phyloP scores from a whole-genome alignment of 768 basidiomycete species.

The Cyclocybe aegerita region DNA sequence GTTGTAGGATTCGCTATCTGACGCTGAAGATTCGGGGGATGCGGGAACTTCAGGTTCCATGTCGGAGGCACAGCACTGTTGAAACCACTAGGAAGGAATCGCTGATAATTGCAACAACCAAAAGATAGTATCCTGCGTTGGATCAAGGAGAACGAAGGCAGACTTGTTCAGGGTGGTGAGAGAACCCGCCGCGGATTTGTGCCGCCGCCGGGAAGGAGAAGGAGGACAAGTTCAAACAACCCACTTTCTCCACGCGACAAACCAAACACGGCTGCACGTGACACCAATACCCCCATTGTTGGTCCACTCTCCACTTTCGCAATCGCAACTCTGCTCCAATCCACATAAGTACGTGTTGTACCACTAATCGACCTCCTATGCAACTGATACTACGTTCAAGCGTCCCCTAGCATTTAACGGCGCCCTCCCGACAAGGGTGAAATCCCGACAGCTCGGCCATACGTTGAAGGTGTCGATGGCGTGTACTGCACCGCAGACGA shows the following conservation, averaged over 20 bases:
- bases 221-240: conserved; percentile 20
- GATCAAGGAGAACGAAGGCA: neutral
- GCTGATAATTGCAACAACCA: neutral
- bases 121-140: no score
- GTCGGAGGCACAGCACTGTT: conserved; percentile 1
- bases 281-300: neutral
- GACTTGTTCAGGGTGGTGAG: neutral
- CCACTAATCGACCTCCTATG: no score
- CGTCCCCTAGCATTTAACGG: no score
- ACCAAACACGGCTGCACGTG: conserved; percentile 29
- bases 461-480: no score
- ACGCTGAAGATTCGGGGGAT: conserved; percentile 27
- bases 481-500: no score
- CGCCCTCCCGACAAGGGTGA: no score
- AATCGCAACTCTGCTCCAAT: no score
- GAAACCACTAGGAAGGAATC: neutral
- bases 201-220: conserved; percentile 1
- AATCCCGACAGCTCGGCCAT: no score
- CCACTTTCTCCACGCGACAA: conserved; percentile 20
- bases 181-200: neutral
- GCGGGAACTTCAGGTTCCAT: conserved; percentile 16
- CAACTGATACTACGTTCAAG: no score
- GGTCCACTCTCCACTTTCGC: no score
- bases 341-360: no score
- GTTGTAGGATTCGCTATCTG: conserved; percentile 43